These are phyloP conservation scores for Delphinella strobiligena DNA, from an alignment of 2,329 filamentous ascomycete species.

Conservation along the genomic window DNA sequence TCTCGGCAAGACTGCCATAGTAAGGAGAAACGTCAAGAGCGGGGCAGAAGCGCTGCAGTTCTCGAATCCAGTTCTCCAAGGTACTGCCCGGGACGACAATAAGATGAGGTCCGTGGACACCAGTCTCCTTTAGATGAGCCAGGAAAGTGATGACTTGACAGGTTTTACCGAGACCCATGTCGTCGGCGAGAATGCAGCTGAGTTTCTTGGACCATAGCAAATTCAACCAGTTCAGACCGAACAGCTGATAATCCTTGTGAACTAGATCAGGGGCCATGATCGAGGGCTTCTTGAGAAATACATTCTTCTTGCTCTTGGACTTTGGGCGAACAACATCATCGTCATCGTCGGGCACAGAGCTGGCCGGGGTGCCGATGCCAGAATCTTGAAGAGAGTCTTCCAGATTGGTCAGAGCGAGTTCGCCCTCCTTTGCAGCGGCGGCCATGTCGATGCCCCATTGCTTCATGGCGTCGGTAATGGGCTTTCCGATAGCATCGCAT, in stretches of 20 bases:
- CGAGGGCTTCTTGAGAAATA: slow-evolving; percentile 53
- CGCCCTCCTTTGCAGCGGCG: slow-evolving; percentile 45
- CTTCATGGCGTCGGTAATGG: slow-evolving; percentile 51
- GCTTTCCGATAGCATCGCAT: slow-evolving; percentile 62
- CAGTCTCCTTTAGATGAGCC: slow-evolving; percentile 64
- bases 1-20: slow-evolving; percentile 57
- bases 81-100: slow-evolving; percentile 89
- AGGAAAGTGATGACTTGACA: slow-evolving; percentile 92
- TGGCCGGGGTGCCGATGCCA: slow-evolving; percentile 52
- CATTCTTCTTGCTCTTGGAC: slow-evolving; percentile 30
- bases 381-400: slow-evolving; percentile 44
- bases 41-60: slow-evolving; percentile 81
- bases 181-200: slow-evolving; percentile 87
- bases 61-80: slow-evolving; percentile 87
- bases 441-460: slow-evolving; percentile 58
- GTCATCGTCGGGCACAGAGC: slow-evolving; percentile 20
- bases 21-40: slow-evolving; percentile 59
- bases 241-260: slow-evolving; percentile 88
- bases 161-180: slow-evolving; percentile 93
- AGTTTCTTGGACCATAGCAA: slow-evolving; percentile 68
- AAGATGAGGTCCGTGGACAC: slow-evolving; percentile 59
- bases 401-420: slow-evolving; percentile 48
- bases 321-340: slow-evolving; percentile 13
- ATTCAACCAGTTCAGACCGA: slow-evolving; percentile 89
- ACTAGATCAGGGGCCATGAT: slow-evolving; percentile 64